phyloP scores from a whole-genome alignment of 2,329 filamentous ascomycete genomes.

The Periconia digitata region DNA sequence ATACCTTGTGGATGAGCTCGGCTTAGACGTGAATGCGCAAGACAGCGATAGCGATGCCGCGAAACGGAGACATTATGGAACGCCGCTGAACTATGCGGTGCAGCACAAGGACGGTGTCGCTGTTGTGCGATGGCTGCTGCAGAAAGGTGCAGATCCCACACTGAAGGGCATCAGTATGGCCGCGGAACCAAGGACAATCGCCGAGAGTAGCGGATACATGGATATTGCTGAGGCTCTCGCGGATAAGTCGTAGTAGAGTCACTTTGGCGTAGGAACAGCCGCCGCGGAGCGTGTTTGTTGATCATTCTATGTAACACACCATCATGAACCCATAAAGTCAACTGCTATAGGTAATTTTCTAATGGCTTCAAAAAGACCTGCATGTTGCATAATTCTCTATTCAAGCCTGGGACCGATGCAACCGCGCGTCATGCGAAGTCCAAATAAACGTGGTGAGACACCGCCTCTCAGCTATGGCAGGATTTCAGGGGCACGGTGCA shows the following conservation, averaged over 20 bases:
- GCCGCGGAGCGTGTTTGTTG: neutral
- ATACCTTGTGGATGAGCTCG: conserved; percentile 5
- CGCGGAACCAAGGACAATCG: neutral
- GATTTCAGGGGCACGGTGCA: too few relatives aligned
- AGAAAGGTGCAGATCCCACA: conserved; percentile 5
- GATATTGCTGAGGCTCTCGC: neutral
- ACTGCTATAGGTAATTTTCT: too few relatives aligned
- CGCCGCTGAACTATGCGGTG: conserved; percentile 8
- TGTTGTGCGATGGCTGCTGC: conserved; percentile 7
- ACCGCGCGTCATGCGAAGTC: too few relatives aligned
- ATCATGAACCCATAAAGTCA: too few relatives aligned
- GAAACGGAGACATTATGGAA: neutral
- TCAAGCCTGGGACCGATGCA: too few relatives aligned
- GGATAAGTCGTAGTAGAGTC: neutral
- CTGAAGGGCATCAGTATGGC: neutral
- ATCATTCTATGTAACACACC: neutral
- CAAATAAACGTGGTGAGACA: too few relatives aligned
- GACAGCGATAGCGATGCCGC: conserved; percentile 3
- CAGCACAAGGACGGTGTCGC: neutral
- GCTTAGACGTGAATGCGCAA: conserved; percentile 4
- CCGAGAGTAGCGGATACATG: neutral
- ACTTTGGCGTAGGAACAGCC: neutral
- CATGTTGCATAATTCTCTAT: too few relatives aligned
- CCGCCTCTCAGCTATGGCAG: too few relatives aligned
- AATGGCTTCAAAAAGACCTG: too few relatives aligned